Conservation (phyloP, 192 early-diverging fungal genomes). For the Coemansia sp. region DNA sequence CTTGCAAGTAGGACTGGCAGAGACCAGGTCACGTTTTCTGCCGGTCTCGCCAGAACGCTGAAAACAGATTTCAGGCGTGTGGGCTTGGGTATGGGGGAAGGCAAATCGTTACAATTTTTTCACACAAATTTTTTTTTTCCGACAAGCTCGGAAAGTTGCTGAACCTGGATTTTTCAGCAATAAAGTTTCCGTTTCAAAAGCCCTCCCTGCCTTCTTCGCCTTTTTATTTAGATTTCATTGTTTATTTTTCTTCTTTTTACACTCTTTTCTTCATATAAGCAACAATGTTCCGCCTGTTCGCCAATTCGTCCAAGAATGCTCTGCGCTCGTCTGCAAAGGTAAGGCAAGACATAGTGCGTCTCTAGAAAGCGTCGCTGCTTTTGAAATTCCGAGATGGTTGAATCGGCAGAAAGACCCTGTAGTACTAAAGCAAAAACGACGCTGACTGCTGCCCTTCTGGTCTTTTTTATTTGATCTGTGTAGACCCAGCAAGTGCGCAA, state of each 20-base stretch:
- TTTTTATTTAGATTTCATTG: constrained; percentile 1
- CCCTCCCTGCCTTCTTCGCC: not conserved
- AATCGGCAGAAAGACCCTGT: not conserved
- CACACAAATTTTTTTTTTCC: constrained; percentile 3
- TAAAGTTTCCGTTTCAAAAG: not conserved
- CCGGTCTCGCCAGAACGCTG: not conserved
- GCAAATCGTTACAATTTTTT: not conserved
- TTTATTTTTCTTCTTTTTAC: constrained; percentile 1
- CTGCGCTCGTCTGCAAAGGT: constrained; percentile 51
- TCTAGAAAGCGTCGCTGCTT: not conserved
- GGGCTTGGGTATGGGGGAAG: not conserved
- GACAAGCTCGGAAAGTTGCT: not conserved
- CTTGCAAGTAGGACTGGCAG: too few relatives aligned
- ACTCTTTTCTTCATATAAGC: not conserved
- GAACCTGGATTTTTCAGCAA: too few relatives aligned
- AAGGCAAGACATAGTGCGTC: constrained; percentile 3
- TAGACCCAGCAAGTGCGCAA: constrained; percentile 71
- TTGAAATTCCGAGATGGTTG: constrained; percentile 3
- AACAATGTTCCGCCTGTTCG: constrained; percentile 54
- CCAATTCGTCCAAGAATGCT: constrained; percentile 49
- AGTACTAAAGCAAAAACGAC: not conserved
- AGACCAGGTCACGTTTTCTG: not conserved
- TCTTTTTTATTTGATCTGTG: not conserved
- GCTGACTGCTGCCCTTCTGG: not conserved
- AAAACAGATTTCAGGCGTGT: not conserved